Evolutionary conservation across 305 asterid genomes (phyloP).

Genomic region (Solanum hybrid): DNA sequence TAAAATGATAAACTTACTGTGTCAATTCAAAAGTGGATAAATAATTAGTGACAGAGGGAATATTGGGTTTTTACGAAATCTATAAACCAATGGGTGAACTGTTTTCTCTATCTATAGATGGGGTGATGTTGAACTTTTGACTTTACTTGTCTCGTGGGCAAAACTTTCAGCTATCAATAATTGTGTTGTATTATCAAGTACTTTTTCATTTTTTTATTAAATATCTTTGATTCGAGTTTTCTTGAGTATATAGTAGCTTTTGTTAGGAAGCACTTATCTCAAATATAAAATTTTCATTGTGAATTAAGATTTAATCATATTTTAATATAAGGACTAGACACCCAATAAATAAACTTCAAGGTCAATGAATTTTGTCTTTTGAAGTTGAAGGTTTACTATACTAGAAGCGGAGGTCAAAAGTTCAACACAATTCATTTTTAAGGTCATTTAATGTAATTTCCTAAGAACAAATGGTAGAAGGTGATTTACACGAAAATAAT

Average conservation of each 20-base stretch:
- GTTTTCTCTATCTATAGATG: neutral
- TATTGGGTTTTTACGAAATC: neutral
- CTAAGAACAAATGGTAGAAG: neutral
- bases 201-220: too few relatives aligned
- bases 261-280: neutral
- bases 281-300: neutral
- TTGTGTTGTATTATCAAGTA: too few relatives aligned
- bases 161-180: too few relatives aligned
- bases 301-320: too few relatives aligned
- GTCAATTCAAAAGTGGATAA: too few relatives aligned
- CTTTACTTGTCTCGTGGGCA: neutral
- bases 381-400: neutral
- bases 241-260: neutral
- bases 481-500: neutral
- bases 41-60: accelerated
- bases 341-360: neutral
- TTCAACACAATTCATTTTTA: neutral
- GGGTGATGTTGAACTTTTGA: neutral
- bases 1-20: too few relatives aligned
- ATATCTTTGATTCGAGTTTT: neutral
- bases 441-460: neutral
- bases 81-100: neutral
- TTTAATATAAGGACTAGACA: neutral
- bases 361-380: neutral
- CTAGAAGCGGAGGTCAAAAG: neutral